Base-by-base conservation (phyloP, 2,329 filamentous ascomycete species). In the Ascochyta rabiei region DNA sequence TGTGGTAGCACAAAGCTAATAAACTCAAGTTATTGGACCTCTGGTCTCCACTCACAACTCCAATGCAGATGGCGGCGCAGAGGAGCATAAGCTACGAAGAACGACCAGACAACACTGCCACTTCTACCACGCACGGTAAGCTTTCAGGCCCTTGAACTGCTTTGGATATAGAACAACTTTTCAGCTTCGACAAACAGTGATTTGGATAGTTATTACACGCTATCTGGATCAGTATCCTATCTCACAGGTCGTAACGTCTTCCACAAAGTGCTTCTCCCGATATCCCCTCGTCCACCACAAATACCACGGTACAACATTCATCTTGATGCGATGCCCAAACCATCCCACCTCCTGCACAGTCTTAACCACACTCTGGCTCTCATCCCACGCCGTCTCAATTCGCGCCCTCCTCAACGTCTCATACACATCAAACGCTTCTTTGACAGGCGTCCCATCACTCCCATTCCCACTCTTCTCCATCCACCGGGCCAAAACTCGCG, bases 401-500 rank as follows among this genome's bases (percentile, higher is more conserved):
- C 79, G 71, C 8, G 70, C 67, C 33, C 78, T 69, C 4, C 80
- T 66, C 30, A 82, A 70, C 30, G 65, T 71, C 61, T 82, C 80
- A 67, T 81, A 82, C 15, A 77, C 78, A 45, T 75, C 70, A 55
- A 82, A 80, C 0, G 79, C 72, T 59, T 79, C 75, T n/a, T 76
- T 73, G 33, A 81, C 73, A 4, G 66, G 68, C 23, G 61, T 70
- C 19, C 62, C 68, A 26, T 60, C 48, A 2, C 50, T 37, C 13
- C 54, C 47, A 6, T 57, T 48, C 12, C 49, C 38, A 39, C 72
- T 70, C 53, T 72, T 75, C 51, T 78, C 72, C 62, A 78, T 73
- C 77, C 77, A 79, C 38, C 71, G 65, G 1, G 71, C 74, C 41
- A 79, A 53, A 66, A 75, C 78, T 42, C 77, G 66, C 19, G 80